Percentiles rank a stretch among this genome's conserved stretches.
Conservation (phyloP, 495 filamentous ascomycete genomes). For the Durotheca rogersii region DNA sequence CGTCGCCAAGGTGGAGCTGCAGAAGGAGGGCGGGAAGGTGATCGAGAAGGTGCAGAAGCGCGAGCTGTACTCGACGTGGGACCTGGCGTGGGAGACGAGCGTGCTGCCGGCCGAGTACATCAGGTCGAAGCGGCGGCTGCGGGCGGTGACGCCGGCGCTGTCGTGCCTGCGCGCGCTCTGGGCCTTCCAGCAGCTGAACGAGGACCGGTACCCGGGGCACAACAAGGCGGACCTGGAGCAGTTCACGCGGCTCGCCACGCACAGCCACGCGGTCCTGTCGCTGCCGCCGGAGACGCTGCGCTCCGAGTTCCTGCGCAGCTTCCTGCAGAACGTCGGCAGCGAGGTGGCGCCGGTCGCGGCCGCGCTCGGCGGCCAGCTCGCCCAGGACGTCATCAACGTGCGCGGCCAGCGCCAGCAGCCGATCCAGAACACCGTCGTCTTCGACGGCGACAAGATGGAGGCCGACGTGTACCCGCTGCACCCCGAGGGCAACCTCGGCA, state of each 20-base stretch:
- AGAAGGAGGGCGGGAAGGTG: conserved; percentile 68
- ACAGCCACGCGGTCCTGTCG: conserved; percentile 71
- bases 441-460: conserved; percentile 78
- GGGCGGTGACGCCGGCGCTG: conserved; percentile 75
- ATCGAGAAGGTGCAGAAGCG: conserved; percentile 90
- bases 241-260: conserved; percentile 75
- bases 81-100: conserved; percentile 72
- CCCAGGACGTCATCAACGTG: conserved; percentile 97
- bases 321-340: conserved; percentile 75
- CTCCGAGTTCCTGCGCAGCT: conserved; percentile 76
- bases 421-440: conserved; percentile 89
- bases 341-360: conserved; percentile 88
- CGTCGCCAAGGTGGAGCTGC: conserved; percentile 67
- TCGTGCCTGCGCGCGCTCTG: conserved; percentile 80
- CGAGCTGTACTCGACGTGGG: conserved; percentile 80
- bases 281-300: conserved; percentile 74
- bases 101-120: conserved; percentile 69
- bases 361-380: conserved; percentile 83
- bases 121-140: conserved; percentile 63
- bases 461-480: conserved; percentile 81
- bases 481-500: conserved; percentile 56
- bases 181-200: conserved; percentile 60
- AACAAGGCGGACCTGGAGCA: conserved; percentile 54
- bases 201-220: conserved; percentile 40
- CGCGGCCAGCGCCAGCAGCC: conserved; percentile 87